phyloP scores from a whole-genome alignment of 805 yeast genomes.

The Isabelozyma gotoi region DNA sequence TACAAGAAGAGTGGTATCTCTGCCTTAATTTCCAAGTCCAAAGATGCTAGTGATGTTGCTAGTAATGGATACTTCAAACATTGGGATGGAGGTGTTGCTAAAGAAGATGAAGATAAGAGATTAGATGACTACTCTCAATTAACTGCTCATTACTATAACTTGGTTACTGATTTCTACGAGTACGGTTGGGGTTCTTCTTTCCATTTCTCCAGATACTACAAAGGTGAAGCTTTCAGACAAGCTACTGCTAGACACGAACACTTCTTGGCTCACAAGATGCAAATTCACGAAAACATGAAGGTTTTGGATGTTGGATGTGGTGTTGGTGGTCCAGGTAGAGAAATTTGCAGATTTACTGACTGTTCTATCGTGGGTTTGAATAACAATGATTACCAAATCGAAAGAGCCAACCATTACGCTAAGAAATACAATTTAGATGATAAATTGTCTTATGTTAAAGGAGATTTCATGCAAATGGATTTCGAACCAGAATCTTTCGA shows the following conservation, averaged over 20 bases:
- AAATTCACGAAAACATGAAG: constrained; percentile 72
- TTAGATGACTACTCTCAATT: constrained; percentile 83
- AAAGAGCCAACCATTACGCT: constrained; percentile 84
- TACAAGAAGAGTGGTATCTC: constrained; percentile 67
- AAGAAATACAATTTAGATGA: constrained; percentile 60
- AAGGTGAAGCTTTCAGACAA: constrained; percentile 90
- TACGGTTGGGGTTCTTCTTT: constrained; percentile 99
- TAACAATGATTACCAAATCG: constrained; percentile 96
- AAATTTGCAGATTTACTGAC: constrained; percentile 88
- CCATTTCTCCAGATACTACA: constrained; percentile 93
- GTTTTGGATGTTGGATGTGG: constrained; percentile 99
- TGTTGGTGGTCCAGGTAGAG: constrained; percentile 99
- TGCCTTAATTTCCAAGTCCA: constrained; percentile 77
- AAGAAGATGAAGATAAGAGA: constrained; percentile 70
- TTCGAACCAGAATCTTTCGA: constrained; percentile 88
- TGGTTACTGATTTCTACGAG: constrained; percentile 97
- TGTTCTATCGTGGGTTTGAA: constrained; percentile 86
- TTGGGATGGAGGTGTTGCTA: constrained; percentile 90
- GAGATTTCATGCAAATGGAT: constrained; percentile 99
- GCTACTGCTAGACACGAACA: constrained; percentile 98
- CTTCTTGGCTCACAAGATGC: constrained; percentile 85
- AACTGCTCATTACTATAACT: constrained; percentile 94
- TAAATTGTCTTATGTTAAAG: constrained; percentile 85
- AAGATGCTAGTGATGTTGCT: constrained; percentile 75
- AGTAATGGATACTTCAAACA: constrained; percentile 89